Conservation (phyloP, 768 basidiomycete species). For the Mycena polygramma region DNA sequence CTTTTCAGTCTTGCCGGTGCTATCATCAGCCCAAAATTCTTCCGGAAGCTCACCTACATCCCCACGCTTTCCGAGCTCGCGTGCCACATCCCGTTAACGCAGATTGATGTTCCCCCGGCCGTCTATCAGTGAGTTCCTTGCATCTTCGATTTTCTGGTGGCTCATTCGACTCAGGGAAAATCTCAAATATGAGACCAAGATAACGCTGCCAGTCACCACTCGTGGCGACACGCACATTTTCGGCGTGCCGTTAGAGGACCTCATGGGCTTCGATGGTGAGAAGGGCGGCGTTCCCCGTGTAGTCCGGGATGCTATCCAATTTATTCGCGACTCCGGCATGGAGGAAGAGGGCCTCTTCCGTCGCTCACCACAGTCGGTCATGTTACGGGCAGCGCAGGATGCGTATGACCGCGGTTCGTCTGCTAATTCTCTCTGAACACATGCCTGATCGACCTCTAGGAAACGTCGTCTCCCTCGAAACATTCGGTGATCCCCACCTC, state of each 20-base stretch:
- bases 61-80: slow-evolving; percentile 85
- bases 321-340: slow-evolving; percentile 76
- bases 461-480: slow-evolving; percentile 81
- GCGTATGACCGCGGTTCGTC: slow-evolving; percentile 84
- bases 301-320: slow-evolving; percentile 80
- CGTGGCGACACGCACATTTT: slow-evolving; percentile 71
- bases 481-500: slow-evolving; percentile 82
- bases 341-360: slow-evolving; percentile 86
- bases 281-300: slow-evolving; percentile 87
- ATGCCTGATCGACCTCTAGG: slow-evolving; percentile 54
- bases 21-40: slow-evolving; percentile 93
- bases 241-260: slow-evolving; percentile 83
- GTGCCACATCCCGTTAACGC: slow-evolving; percentile 82
- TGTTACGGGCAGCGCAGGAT: slow-evolving; percentile 81
- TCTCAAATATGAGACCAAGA: slow-evolving; percentile 77
- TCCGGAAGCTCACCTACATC: slow-evolving; percentile 84
- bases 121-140: slow-evolving; percentile 77
- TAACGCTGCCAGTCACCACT: slow-evolving; percentile 72
- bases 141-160: not conserved
- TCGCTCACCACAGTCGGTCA: slow-evolving; percentile 78
- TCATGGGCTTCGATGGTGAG: slow-evolving; percentile 89
- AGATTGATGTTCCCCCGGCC: slow-evolving; percentile 87
- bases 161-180: slow-evolving; percentile 71
- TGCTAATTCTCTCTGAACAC: not conserved
- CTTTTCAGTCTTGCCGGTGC: slow-evolving; percentile 90